Conservation (phyloP, 495 filamentous ascomycete species). For the Talaromyces liani region DNA sequence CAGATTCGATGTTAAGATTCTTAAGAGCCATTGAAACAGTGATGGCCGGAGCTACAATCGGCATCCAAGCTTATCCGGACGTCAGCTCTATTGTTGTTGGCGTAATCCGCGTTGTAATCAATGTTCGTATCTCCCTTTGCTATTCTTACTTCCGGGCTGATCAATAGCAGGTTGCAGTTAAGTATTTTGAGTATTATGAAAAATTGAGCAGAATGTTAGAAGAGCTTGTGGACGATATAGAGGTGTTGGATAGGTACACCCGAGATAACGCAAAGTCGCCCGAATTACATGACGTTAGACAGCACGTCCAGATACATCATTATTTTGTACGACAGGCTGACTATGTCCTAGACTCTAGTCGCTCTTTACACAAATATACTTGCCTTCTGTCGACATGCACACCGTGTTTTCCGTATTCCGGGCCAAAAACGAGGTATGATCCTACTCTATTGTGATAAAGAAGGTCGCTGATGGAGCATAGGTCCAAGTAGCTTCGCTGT, state of each 20-base stretch:
- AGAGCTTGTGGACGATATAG: conserved; percentile 4
- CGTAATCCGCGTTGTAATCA: conserved; percentile 2
- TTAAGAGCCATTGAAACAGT: conserved; percentile 4
- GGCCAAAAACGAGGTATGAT: neutral
- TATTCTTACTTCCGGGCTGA: neutral
- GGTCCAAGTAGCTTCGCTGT: neutral
- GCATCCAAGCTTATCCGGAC: conserved; percentile 7
- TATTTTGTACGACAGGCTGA: neutral
- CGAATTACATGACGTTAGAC: neutral
- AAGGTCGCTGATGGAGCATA: neutral
- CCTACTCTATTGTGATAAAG: neutral
- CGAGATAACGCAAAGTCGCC: neutral
- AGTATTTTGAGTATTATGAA: conserved; percentile 8
- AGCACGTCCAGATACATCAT: neutral
- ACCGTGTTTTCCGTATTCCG: neutral
- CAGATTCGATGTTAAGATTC: neutral
- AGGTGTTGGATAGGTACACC: neutral
- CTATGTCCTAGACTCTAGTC: conserved; percentile 1
- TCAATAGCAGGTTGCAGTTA: neutral
- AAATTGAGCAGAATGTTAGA: conserved; percentile 5
- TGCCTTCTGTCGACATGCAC: conserved; percentile 8
- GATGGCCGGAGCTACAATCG: conserved; percentile 9
- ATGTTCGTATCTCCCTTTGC: neutral
- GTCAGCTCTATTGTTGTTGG: conserved; percentile 7
- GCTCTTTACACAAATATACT: conserved; percentile 8